Percentiles rank a stretch among this genome's conserved stretches.
Conservation (phyloP, 2,329 filamentous ascomycete genomes). For the Paecilomyces niveus region DNA sequence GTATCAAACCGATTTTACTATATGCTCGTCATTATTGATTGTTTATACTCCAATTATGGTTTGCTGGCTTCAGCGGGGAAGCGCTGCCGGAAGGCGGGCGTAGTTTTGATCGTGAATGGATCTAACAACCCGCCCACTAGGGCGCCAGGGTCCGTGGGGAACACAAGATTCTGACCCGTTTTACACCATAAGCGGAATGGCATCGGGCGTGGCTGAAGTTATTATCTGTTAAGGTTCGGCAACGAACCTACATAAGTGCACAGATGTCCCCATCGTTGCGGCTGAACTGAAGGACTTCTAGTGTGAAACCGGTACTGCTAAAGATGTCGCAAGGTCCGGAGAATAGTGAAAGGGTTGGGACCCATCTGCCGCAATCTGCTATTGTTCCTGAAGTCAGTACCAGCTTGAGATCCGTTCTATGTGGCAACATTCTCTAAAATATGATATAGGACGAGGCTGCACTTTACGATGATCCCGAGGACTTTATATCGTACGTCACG, state of each 20-base stretch:
- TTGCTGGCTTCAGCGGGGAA: neutral
- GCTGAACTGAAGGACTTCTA: neutral
- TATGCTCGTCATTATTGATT: neutral
- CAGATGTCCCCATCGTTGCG: neutral
- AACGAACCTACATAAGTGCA: neutral
- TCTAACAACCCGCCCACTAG: no score
- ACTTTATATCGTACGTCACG: neutral
- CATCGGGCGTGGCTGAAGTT: neutral
- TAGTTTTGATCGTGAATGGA: neutral
- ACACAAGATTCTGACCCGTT: neutral
- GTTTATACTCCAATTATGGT: neutral
- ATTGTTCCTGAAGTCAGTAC: neutral
- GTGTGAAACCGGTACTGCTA: neutral
- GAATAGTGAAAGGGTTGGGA: neutral
- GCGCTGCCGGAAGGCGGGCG: neutral
- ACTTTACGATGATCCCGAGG: neutral
- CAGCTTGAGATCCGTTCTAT: neutral
- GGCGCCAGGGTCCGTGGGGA: neutral
- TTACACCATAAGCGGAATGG: neutral
- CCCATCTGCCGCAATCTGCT: neutral
- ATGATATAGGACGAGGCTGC: neutral
- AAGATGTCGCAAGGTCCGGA: neutral
- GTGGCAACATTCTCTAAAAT: neutral
- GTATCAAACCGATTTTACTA: neutral
- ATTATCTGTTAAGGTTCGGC: neutral